Evolutionary conservation across 1,139 yeast species (phyloP).

Genomic region (Insectozyma bohioensis): DNA sequence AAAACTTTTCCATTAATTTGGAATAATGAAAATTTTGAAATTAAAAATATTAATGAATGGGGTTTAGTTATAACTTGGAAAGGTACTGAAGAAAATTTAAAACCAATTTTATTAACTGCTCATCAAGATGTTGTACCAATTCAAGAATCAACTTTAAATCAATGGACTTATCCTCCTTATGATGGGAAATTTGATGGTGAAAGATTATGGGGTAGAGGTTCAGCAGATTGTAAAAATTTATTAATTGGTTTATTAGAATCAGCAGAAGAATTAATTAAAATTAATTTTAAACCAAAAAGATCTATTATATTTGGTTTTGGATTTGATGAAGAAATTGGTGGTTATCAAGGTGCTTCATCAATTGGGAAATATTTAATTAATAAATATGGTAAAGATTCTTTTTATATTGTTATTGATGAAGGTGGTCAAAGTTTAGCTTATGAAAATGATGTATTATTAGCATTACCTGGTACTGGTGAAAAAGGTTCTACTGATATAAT

Average conservation of each 20-base stretch:
- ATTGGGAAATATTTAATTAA: constrained; percentile 31
- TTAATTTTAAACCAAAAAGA: constrained; percentile 40
- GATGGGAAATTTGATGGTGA: constrained; percentile 42
- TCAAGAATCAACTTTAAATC: constrained; percentile 34
- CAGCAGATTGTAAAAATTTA: constrained; percentile 47
- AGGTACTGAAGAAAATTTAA: constrained; percentile 24
- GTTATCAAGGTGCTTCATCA: constrained; percentile 39
- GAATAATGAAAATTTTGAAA: constrained; percentile 25
- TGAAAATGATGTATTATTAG: constrained; percentile 47
- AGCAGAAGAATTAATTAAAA: constrained; percentile 38
- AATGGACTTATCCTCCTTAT: constrained; percentile 48
- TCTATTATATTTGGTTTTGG: constrained; percentile 47
- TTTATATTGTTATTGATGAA: constrained; percentile 46
- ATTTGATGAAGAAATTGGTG: constrained; percentile 48
- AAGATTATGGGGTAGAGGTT: constrained; percentile 46
- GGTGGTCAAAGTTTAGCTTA: constrained; percentile 37
- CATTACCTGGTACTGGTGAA: constrained; percentile 54
- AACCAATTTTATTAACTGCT: constrained; percentile 46
- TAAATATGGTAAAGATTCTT: constrained; percentile 39
- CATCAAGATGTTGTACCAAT: constrained; percentile 55
- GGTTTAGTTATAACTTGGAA: constrained; percentile 39
- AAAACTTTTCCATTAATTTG: constrained; percentile 24
- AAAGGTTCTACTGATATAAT: constrained; percentile 44
- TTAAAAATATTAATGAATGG: constrained; percentile 32
- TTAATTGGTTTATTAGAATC: constrained; percentile 43